Conservation (phyloP, 192 early-diverging fungal genomes). For the Kappamyces sp. region DNA sequence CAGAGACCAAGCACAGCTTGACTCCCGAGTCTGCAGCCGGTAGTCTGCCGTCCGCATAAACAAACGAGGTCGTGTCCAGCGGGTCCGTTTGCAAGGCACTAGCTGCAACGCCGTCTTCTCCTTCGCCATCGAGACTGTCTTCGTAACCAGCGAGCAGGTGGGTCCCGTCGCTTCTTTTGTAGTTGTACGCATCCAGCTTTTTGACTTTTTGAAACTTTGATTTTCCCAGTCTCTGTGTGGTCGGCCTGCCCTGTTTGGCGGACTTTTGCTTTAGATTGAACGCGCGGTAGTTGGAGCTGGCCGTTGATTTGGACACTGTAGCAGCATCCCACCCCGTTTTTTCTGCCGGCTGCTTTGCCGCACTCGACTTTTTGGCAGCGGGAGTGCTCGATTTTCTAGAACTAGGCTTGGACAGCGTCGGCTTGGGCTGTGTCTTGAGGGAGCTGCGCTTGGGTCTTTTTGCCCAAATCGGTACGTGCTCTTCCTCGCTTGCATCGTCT, state of each 20-base stretch:
- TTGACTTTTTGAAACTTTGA: background rate
- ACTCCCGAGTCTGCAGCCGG: no score
- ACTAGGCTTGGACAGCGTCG: background rate
- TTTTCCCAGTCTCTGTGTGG: background rate
- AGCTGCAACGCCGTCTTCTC: background rate
- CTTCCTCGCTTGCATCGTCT: no score
- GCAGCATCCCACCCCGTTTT: background rate
- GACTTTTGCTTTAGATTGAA: constrained; percentile 13
- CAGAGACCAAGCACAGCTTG: no score
- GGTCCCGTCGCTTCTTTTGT: background rate
- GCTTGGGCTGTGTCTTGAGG: background rate
- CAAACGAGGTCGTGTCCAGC: no score
- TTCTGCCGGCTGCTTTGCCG: no score
- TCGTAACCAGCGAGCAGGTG: background rate
- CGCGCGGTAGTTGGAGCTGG: constrained; percentile 7
- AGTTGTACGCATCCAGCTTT: constrained; percentile 10
- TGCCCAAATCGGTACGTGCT: background rate
- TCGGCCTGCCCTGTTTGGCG: background rate
- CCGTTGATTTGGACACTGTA: background rate
- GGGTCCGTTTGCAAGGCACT: background rate
- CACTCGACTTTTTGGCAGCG: no score
- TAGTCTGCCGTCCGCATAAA: no score
- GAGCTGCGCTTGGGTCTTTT: background rate
- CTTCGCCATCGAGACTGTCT: background rate
- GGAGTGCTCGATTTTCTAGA: no score